Evolutionary conservation across 768 basidiomycete genomes (phyloP).

Genomic region (Tulasnella calospora): DNA sequence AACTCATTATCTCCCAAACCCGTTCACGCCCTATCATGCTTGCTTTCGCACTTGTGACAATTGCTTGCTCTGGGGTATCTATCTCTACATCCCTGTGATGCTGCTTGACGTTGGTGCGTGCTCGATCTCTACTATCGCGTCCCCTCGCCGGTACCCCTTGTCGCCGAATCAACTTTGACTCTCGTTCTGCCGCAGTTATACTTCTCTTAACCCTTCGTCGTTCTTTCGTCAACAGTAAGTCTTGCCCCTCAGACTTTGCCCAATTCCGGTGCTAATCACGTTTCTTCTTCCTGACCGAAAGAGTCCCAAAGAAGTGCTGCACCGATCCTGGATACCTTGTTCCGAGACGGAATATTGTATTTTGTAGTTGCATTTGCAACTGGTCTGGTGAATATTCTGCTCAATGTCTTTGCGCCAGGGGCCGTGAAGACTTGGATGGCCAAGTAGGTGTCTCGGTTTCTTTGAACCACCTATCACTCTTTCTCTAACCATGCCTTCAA

Average conservation of each 20-base stretch:
- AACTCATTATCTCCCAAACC: background rate
- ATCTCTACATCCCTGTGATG: background rate
- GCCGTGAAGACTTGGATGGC: background rate
- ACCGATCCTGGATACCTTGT: background rate
- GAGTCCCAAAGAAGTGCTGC: background rate
- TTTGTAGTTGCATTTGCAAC: background rate
- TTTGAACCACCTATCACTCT: background rate
- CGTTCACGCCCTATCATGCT: background rate
- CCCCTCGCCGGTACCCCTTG: background rate
- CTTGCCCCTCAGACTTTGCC: background rate
- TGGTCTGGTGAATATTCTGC: background rate
- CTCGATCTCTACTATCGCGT: too few species aligned
- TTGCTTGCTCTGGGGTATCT: background rate
- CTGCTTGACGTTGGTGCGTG: background rate
- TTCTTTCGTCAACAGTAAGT: background rate
- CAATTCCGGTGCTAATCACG: too few species aligned
- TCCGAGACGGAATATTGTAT: background rate
- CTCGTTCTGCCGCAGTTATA: background rate
- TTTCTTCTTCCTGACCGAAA: background rate
- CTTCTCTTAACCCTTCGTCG: background rate
- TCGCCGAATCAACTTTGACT: background rate
- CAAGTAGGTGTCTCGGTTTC: background rate
- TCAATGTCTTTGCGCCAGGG: background rate
- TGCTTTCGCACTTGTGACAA: background rate
- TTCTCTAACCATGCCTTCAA: background rate